A percentile compares a stretch with the other conserved stretches of the same genome.
Evolutionary conservation across 371 early-diverging fungal species (phyloP).

Genomic region (Haplosporangium sp.): DNA sequence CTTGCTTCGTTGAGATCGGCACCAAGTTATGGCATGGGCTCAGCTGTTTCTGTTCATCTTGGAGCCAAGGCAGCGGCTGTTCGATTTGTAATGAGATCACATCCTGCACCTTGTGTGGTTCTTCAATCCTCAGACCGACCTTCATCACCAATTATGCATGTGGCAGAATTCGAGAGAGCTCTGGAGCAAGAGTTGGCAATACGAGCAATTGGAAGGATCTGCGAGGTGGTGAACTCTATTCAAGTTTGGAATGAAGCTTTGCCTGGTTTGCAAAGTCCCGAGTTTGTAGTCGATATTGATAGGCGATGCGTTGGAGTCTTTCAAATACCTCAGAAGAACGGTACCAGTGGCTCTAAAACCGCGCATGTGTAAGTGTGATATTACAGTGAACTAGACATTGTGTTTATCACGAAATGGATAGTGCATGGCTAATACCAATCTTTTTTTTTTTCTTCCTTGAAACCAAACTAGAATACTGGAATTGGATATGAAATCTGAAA

Average conservation of each 20-base stretch:
- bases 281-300: slow-evolving; percentile 51
- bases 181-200: slow-evolving; percentile 39
- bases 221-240: slow-evolving; percentile 43
- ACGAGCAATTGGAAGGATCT: slow-evolving; percentile 38
- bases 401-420: not conserved
- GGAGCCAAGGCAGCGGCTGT: slow-evolving; percentile 26
- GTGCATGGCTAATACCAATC: too few relatives aligned
- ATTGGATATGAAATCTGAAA: slow-evolving; percentile 23
- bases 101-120: slow-evolving; percentile 47
- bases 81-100: slow-evolving; percentile 44
- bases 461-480: slow-evolving; percentile 13
- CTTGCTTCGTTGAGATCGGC: not conserved
- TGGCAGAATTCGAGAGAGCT: slow-evolving; percentile 43
- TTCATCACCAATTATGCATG: slow-evolving; percentile 40
- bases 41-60: slow-evolving; percentile 36
- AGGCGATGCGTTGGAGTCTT: slow-evolving; percentile 51
- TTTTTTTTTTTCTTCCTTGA: not conserved
- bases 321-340: slow-evolving; percentile 14
- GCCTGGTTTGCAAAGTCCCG: slow-evolving; percentile 25
- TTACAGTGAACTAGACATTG: not conserved
- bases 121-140: slow-evolving; percentile 47
- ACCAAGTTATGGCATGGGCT: slow-evolving; percentile 37
- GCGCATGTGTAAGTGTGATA: slow-evolving; percentile 18
- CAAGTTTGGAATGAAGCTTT: slow-evolving; percentile 21
- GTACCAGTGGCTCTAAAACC: not conserved